These are phyloP conservation scores for Phytopythium chamaehyphon DNA, from an alignment of 352 stramenopile species.

Conservation along the genomic window DNA sequence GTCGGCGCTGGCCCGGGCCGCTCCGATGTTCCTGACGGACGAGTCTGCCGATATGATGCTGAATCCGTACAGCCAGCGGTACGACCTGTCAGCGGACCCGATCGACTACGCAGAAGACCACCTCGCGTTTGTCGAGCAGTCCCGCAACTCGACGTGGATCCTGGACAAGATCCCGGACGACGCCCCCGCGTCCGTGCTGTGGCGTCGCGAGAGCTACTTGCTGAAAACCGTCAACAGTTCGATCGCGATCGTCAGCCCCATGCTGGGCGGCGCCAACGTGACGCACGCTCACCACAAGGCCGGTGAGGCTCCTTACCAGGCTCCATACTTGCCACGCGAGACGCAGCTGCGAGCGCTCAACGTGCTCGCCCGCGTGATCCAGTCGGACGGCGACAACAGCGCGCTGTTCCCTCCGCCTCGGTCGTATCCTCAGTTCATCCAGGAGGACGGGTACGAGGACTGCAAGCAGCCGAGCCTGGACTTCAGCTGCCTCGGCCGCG, in stretches of 20 bases:
- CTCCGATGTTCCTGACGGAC: conserved; percentile 65
- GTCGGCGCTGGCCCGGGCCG: conserved; percentile 29
- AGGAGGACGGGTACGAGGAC: conserved; percentile 44
- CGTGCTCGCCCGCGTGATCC: conserved; percentile 39
- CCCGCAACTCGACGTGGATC: conserved; percentile 26
- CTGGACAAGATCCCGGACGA: conserved; percentile 44
- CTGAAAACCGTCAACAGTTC: conserved; percentile 38
- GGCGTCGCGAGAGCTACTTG: conserved; percentile 38
- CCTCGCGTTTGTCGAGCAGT: conserved; percentile 38
- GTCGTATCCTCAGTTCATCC: conserved; percentile 47
- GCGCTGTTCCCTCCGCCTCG: conserved; percentile 47
- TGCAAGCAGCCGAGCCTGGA: conserved; percentile 40
- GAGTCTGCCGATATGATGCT: conserved; percentile 33
- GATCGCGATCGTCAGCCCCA: conserved; percentile 27
- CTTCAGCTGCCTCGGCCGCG: conserved; percentile 52
- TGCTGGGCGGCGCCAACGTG: conserved; percentile 58
- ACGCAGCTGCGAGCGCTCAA: conserved; percentile 35
- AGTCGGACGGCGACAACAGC: conserved; percentile 20
- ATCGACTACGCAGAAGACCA: conserved; percentile 55
- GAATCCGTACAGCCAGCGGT: conserved; percentile 51
- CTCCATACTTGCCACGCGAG: conserved; percentile 23
- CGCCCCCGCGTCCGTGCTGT: conserved; percentile 46
- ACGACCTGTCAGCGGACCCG: conserved; percentile 54
- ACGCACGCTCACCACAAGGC: conserved; percentile 47
- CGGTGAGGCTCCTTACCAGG: conserved; percentile 25